Percentiles rank a stretch among this genome's conserved stretches.
These are phyloP conservation scores for Warburgia ugandensis DNA, from an alignment of 164 flowering plant genomes.

Conservation along the genomic window DNA sequence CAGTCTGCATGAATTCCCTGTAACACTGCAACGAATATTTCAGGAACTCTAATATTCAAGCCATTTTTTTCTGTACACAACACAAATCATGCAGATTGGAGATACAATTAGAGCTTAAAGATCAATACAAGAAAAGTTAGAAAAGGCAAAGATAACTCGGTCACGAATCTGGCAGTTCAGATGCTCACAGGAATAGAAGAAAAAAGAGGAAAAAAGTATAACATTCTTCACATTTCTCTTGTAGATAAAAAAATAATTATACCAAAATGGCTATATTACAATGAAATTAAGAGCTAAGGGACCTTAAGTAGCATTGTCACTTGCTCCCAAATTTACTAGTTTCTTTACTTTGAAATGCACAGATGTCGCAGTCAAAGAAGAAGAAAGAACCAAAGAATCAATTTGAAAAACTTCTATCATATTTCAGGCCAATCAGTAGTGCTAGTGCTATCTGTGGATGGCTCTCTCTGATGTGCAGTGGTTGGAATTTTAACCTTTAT, in stretches of 20 bases:
- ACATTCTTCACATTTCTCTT: too few relatives aligned
- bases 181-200: too few relatives aligned
- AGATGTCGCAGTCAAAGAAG: conserved; percentile 3
- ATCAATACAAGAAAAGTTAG: too few relatives aligned
- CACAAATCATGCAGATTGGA: too few relatives aligned
- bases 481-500: conserved; percentile 26
- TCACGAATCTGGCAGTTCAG: too few relatives aligned
- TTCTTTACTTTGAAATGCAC: neutral
- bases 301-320: conserved; percentile 2
- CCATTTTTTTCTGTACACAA: too few relatives aligned
- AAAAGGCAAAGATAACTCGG: too few relatives aligned
- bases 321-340: conserved; percentile 6
- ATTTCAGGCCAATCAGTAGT: conserved; percentile 37
- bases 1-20: too few relatives aligned
- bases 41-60: too few relatives aligned
- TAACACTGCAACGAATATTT: too few relatives aligned
- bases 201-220: too few relatives aligned
- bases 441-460: conserved; percentile 53
- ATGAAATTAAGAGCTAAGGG: conserved; percentile 6
- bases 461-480: conserved; percentile 40
- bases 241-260: neutral
- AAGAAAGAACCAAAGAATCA: neutral
- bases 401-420: conserved; percentile 1
- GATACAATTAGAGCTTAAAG: too few relatives aligned
- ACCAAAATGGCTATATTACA: conserved; percentile 15